phyloP scores from a whole-genome alignment of 1,284 basidiomycete species.

The Ceratobasidium sp. region DNA sequence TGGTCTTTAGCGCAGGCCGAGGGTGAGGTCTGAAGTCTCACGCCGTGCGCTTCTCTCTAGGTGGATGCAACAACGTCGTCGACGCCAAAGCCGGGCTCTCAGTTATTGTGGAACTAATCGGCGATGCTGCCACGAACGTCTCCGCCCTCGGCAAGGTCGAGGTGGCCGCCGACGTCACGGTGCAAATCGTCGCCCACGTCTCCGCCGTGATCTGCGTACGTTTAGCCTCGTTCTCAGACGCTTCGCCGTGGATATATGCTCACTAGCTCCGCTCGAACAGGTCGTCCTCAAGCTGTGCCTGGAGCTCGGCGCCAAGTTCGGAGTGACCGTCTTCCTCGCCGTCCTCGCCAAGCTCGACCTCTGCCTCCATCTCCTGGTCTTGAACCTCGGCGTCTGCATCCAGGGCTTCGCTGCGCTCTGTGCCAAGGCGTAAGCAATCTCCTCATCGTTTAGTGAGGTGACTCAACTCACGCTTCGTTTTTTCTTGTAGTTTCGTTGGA shows the following conservation, averaged over 20 bases:
- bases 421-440: conserved; percentile 7
- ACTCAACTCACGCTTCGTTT: too few species aligned
- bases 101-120: not conserved
- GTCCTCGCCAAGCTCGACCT: conserved; percentile 20
- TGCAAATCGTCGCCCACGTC: not conserved
- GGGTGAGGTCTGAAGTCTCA: too few species aligned
- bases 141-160: not conserved
- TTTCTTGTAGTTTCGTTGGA: too few species aligned
- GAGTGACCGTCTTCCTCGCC: not conserved
- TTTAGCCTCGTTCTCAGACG: not conserved
- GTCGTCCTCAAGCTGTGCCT: conserved; percentile 15
- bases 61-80: not conserved
- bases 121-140: not conserved
- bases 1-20: not conserved
- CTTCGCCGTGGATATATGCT: not conserved
- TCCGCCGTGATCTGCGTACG: not conserved
- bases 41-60: not conserved
- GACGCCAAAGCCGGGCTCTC: not conserved
- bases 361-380: not conserved
- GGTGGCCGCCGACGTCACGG: not conserved
- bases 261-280: not conserved
- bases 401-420: not conserved
- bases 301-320: conserved; percentile 12
- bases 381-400: conserved; percentile 18
- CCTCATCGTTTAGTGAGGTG: too few species aligned